Evolutionary conservation across 352 stramenopile genomes (phyloP).

Genomic region (Globisporangium irregulare): DNA sequence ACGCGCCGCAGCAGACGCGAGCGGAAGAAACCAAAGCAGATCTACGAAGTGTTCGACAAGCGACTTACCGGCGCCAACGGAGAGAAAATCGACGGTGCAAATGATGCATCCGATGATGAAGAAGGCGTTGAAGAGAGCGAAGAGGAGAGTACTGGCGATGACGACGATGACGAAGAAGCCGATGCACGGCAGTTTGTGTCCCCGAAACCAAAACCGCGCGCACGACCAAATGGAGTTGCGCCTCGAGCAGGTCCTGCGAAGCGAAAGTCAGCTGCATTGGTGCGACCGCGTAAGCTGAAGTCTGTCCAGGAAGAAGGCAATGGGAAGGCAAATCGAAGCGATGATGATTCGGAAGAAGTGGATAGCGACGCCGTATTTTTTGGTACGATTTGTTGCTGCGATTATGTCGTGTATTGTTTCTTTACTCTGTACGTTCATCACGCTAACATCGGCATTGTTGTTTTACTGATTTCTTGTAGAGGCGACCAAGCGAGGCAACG

Average conservation of each 20-base stretch:
- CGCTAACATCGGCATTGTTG: background rate
- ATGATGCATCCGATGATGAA: slow-evolving; percentile 16
- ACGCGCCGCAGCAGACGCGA: slow-evolving; percentile 56
- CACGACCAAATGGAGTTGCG: background rate
- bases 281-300: slow-evolving; percentile 31
- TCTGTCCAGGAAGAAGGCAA: slow-evolving; percentile 19
- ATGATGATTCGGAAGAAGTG: slow-evolving; percentile 19
- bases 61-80: slow-evolving; percentile 17
- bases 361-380: slow-evolving; percentile 9
- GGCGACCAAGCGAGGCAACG: slow-evolving; percentile 49
- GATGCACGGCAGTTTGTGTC: slow-evolving; percentile 20
- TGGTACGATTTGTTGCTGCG: background rate
- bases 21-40: slow-evolving; percentile 57
- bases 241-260: slow-evolving; percentile 8
- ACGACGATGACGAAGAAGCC: slow-evolving; percentile 19
- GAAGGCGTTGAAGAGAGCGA: slow-evolving; percentile 22
- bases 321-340: slow-evolving; percentile 14
- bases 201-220: slow-evolving; percentile 12
- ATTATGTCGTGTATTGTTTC: background rate
- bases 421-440: background rate
- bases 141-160: slow-evolving; percentile 15
- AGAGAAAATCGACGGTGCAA: slow-evolving; percentile 22
- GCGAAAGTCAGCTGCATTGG: slow-evolving; percentile 16
- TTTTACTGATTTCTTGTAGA: slow-evolving; percentile 29
- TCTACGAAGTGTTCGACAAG: slow-evolving; percentile 69